Evolutionary conservation across 306 rosid genomes (phyloP).

Genomic region (Oxytropis ochrocephala): DNA sequence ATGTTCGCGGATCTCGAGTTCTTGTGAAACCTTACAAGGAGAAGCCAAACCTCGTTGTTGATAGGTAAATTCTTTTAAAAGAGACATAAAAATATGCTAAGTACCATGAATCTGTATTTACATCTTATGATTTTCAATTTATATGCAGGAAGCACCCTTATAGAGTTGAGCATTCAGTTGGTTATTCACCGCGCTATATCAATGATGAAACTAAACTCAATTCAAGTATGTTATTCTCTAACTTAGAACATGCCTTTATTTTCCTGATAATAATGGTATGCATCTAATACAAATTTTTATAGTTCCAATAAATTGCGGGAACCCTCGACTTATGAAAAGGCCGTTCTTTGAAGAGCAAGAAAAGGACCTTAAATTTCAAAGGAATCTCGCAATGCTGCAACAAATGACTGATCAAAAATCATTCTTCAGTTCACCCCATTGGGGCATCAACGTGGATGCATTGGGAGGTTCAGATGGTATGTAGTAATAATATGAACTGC

Average conservation of each 20-base stretch:
- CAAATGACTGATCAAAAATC: no score
- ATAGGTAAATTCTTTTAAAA: conserved; percentile 33
- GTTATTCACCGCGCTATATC: conserved; percentile 27
- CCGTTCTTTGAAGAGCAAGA: conserved; percentile 41
- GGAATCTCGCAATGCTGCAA: conserved; percentile 38
- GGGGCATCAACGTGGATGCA: conserved; percentile 30
- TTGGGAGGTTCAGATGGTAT: conserved; percentile 30
- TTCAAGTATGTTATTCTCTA: conserved; percentile 33
- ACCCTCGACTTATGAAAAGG: conserved; percentile 30
- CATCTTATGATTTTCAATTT: neutral
- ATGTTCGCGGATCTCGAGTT: conserved; percentile 67
- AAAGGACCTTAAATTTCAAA: conserved; percentile 37
- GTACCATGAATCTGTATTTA: neutral
- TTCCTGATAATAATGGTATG: no score
- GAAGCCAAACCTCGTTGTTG: conserved; percentile 50
- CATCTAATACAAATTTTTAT: neutral
- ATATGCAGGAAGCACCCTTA: conserved; percentile 56
- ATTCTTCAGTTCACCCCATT: conserved; percentile 16
- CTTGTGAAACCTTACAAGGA: conserved; percentile 84
- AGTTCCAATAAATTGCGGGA: conserved; percentile 42
- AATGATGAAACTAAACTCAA: conserved; percentile 45
- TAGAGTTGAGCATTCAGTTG: conserved; percentile 36
- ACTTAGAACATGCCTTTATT: neutral
- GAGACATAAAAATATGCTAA: neutral
- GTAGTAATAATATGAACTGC: neutral